These are phyloP conservation scores for Antrodiella citrinella DNA, from an alignment of 768 basidiomycete species.

Conservation along the genomic window DNA sequence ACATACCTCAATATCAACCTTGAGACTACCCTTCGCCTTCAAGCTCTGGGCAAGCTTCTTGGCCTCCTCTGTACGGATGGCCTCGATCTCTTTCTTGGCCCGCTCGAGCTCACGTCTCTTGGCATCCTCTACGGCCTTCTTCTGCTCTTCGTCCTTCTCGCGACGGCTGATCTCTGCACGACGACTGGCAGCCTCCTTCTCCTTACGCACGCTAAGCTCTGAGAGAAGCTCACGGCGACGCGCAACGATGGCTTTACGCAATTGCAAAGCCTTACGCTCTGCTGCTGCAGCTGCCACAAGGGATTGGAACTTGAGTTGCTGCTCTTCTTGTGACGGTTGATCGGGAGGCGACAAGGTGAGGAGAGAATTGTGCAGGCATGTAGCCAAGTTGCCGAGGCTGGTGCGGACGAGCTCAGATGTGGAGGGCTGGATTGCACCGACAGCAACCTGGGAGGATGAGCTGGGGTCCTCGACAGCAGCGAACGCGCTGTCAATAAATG, in stretches of 20 bases:
- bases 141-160: slow-evolving; percentile 65
- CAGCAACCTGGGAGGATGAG: slow-evolving; percentile 24
- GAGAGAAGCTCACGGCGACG: slow-evolving; percentile 79
- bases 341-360: slow-evolving; percentile 39
- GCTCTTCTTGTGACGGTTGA: slow-evolving; percentile 43
- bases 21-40: slow-evolving; percentile 70
- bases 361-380: slow-evolving; percentile 65
- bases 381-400: slow-evolving; percentile 70
- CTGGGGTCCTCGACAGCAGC: slow-evolving; percentile 29
- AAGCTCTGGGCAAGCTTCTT: slow-evolving; percentile 81
- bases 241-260: slow-evolving; percentile 75
- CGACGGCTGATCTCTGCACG: slow-evolving; percentile 59
- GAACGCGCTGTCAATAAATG: slow-evolving; percentile 77
- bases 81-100: slow-evolving; percentile 65
- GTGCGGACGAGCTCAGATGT: slow-evolving; percentile 68
- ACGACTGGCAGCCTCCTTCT: slow-evolving; percentile 79
- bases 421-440: slow-evolving; percentile 56
- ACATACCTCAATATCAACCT: slow-evolving; percentile 62
- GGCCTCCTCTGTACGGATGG: slow-evolving; percentile 71
- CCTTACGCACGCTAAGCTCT: slow-evolving; percentile 77
- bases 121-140: slow-evolving; percentile 54
- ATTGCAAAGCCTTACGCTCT: slow-evolving; percentile 69
- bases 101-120: slow-evolving; percentile 60
- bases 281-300: slow-evolving; percentile 60
- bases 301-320: slow-evolving; percentile 46